phyloP scores from a whole-genome alignment of 2,329 filamentous ascomycete genomes.

The Pseudonectria foliicola region DNA sequence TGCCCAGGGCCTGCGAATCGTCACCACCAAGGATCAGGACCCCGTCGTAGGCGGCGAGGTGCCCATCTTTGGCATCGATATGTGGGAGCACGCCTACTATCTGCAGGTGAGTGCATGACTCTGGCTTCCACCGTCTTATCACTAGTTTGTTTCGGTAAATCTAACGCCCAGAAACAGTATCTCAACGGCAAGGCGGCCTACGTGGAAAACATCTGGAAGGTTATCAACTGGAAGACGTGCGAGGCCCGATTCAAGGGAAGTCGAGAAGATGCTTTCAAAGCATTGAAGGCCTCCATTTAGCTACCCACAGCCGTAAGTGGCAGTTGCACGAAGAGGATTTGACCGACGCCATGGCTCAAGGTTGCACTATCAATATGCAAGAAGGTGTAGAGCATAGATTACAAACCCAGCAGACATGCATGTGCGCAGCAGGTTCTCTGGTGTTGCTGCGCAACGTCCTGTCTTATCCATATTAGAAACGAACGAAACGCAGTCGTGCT shows the following conservation, averaged over 20 bases:
- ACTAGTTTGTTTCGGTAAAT: slow-evolving; percentile 6
- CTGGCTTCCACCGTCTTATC: background rate
- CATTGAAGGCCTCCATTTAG: slow-evolving; percentile 36
- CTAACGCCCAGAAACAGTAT: slow-evolving; percentile 46
- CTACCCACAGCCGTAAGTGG: background rate
- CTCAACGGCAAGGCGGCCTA: slow-evolving; percentile 70
- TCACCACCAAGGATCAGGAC: slow-evolving; percentile 84
- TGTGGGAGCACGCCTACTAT: slow-evolving; percentile 95
- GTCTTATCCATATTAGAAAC: no score
- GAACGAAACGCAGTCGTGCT: no score
- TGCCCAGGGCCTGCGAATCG: slow-evolving; percentile 55
- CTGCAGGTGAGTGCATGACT: slow-evolving; percentile 51
- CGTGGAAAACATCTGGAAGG: slow-evolving; percentile 68
- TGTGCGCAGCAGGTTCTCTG: no score
- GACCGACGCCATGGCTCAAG: background rate
- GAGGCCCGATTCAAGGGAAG: slow-evolving; percentile 53
- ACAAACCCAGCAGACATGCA: no score
- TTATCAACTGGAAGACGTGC: slow-evolving; percentile 70
- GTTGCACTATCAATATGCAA: no score
- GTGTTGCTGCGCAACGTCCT: no score
- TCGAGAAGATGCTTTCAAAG: slow-evolving; percentile 39
- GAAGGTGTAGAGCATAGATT: no score
- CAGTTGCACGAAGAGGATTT: background rate
- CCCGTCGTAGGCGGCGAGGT: slow-evolving; percentile 57
- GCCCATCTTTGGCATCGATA: slow-evolving; percentile 74